Conservation (phyloP, 179 eudicot species). For the Amaranthus tricolor region DNA sequence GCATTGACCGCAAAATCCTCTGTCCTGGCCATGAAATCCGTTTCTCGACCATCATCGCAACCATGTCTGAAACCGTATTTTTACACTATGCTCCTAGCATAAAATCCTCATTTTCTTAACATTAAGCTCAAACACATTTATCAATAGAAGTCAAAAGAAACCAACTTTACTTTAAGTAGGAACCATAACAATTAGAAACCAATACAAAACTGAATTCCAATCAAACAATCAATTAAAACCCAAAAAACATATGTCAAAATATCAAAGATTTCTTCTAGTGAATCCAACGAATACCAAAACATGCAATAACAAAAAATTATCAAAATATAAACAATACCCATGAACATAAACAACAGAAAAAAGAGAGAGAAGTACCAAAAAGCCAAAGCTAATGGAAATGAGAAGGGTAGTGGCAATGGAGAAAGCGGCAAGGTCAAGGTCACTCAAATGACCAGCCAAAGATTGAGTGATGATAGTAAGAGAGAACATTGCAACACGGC, state of each 20-base stretch:
- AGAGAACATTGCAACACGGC: conserved; percentile 33
- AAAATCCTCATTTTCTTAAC: neutral
- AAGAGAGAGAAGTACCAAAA: conserved; percentile 19
- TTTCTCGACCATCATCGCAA: too few relatives aligned
- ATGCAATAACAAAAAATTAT: neutral
- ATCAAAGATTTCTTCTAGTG: neutral
- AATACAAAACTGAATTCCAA: neutral
- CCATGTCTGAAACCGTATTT: too few relatives aligned
- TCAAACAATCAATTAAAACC: neutral
- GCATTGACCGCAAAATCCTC: too few relatives aligned
- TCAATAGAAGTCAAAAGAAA: neutral
- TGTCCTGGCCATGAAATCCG: too few relatives aligned
- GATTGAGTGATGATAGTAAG: conserved; percentile 31
- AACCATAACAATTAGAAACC: neutral
- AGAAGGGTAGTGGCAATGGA: conserved; percentile 37
- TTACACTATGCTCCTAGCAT: too few relatives aligned
- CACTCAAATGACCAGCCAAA: conserved; percentile 37
- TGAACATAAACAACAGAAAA: neutral
- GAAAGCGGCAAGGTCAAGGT: conserved; percentile 42
- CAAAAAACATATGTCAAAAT: neutral
- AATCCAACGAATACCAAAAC: neutral
- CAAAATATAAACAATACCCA: neutral
- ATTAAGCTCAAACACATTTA: neutral
- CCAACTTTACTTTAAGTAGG: neutral
- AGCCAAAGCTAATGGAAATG: conserved; percentile 29